phyloP scores from a whole-genome alignment of 2,329 filamentous ascomycete genomes.

The Knufia petricola region DNA sequence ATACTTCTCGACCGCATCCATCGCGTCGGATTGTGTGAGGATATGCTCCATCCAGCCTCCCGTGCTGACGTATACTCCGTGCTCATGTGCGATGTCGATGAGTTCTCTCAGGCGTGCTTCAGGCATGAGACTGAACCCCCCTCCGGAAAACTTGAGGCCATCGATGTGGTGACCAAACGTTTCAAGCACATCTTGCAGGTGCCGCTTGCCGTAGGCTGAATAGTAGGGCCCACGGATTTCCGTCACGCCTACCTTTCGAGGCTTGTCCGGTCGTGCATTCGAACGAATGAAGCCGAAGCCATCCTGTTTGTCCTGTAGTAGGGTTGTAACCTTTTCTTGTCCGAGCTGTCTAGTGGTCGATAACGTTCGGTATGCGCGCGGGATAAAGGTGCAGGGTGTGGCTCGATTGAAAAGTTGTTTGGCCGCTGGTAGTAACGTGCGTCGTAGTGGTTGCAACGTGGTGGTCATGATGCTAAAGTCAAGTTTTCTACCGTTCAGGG shows the following conservation, averaged over 20 bases:
- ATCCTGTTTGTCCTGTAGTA: conserved; percentile 42
- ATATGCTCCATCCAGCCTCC: conserved; percentile 48
- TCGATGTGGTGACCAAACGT: conserved; percentile 48
- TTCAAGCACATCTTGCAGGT: conserved; percentile 44
- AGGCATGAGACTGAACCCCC: conserved; percentile 43
- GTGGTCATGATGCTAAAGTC: not conserved
- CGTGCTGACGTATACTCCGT: conserved; percentile 46
- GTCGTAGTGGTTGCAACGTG: not conserved
- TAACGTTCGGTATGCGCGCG: not conserved
- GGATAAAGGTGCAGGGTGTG: not conserved
- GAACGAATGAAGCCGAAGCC: conserved; percentile 44
- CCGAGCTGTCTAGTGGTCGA: not conserved
- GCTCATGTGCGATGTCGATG: conserved; percentile 40
- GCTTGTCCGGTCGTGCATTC: conserved; percentile 41
- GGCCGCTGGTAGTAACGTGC: not conserved
- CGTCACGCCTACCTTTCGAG: conserved; percentile 41
- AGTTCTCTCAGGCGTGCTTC: conserved; percentile 39
- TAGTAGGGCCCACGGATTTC: conserved; percentile 50
- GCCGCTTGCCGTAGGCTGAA: conserved; percentile 44
- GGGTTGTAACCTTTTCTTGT: conserved; percentile 23
- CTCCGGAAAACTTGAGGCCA: conserved; percentile 47
- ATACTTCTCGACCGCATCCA: conserved; percentile 42
- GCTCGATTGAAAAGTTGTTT: not conserved
- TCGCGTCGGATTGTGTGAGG: conserved; percentile 39
- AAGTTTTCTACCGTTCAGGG: not conserved